Evolutionary conservation across 257 asterid species (phyloP).

Genomic region (Solanum pimpinellifolium): DNA sequence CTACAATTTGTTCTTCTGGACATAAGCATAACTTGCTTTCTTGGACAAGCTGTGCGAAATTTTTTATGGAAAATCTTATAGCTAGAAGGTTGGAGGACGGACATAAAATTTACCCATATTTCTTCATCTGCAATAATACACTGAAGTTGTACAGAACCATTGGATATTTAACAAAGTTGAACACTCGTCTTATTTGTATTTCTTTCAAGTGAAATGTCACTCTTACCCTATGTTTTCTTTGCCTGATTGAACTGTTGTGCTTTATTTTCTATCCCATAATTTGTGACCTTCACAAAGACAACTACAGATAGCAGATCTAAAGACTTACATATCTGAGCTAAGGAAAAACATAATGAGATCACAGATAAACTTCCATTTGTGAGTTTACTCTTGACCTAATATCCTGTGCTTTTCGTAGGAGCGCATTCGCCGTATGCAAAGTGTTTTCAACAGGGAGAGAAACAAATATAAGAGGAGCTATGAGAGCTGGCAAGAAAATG

Average conservation of each 20-base stretch:
- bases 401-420: conserved; percentile 39
- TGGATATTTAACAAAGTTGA: not conserved
- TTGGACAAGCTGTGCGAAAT: not conserved
- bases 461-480: conserved; percentile 56
- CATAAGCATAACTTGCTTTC: not conserved
- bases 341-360: not conserved
- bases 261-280: not conserved
- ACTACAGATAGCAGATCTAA: not conserved
- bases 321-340: not conserved
- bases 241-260: not conserved
- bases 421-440: conserved; percentile 88
- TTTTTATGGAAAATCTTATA: not conserved
- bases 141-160: not conserved
- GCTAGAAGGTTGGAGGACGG: not conserved
- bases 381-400: not conserved
- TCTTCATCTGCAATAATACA: not conserved
- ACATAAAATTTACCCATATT: not conserved
- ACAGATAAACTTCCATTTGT: not conserved
- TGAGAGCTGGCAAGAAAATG: conserved; percentile 79
- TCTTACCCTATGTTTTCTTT: not conserved
- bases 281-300: not conserved
- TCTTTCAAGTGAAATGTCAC: not conserved
- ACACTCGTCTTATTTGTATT: not conserved
- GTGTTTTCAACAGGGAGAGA: conserved; percentile 83
- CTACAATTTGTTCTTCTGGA: not conserved